Conservation (phyloP, 2,329 filamentous ascomycete species). For the Calonectria hongkongensis region DNA sequence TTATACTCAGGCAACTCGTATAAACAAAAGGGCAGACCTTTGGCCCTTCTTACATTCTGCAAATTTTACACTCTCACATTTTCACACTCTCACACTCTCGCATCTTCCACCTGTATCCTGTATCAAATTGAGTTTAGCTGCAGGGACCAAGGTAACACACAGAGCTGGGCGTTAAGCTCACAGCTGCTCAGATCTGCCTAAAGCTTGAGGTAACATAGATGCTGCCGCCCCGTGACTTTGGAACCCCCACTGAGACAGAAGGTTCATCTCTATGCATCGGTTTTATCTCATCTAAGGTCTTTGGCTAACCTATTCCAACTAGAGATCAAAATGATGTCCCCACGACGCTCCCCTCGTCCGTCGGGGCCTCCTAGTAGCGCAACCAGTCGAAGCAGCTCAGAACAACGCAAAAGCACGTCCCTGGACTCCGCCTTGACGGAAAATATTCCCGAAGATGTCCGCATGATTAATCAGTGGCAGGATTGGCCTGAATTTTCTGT, state of each 20-base stretch:
- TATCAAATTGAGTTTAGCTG: not conserved
- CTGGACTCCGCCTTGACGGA: not conserved
- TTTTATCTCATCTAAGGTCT: not conserved
- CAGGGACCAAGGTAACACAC: not conserved
- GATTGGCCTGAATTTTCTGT: constrained; percentile 60
- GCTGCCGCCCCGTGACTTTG: not conserved
- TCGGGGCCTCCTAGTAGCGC: not conserved
- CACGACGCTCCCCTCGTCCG: not conserved
- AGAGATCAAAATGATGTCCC: constrained; percentile 18
- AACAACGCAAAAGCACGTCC: not conserved
- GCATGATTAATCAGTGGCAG: constrained; percentile 54
- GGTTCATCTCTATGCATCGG: not conserved
- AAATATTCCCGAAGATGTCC: not conserved
- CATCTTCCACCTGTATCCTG: not conserved
- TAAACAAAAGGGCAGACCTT: not conserved
- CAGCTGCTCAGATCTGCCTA: not conserved
- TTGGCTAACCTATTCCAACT: not conserved
- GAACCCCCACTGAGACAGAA: not conserved
- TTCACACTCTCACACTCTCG: too few species aligned
- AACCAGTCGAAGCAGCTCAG: not conserved
- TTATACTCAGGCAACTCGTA: not conserved
- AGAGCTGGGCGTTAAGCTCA: not conserved
- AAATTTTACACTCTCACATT: not conserved
- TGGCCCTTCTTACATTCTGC: not conserved
- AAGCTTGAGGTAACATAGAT: not conserved